These are phyloP conservation scores for Hortiboletus rubellus DNA, from an alignment of 1,284 basidiomycete species.

Conservation along the genomic window DNA sequence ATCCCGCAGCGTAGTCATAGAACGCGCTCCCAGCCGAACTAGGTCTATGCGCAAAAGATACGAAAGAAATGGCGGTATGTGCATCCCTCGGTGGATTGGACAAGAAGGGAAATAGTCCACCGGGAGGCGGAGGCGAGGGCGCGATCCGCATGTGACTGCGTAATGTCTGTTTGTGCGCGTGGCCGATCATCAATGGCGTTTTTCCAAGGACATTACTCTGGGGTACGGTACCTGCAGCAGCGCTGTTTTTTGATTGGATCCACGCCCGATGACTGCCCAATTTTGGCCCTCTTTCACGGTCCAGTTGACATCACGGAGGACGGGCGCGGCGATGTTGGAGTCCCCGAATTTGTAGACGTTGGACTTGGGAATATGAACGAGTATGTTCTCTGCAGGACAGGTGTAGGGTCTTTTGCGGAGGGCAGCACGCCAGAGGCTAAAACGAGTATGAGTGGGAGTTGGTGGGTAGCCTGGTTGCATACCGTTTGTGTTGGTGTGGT, in stretches of 20 bases:
- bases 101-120: slow-evolving; percentile 76
- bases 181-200: not conserved
- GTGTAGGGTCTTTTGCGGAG: slow-evolving; percentile 8
- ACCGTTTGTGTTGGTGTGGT: not conserved
- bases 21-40: slow-evolving; percentile 69
- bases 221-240: slow-evolving; percentile 57
- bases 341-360: slow-evolving; percentile 56
- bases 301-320: slow-evolving; percentile 60
- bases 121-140: slow-evolving; percentile 56
- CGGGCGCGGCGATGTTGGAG: slow-evolving; percentile 42
- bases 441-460: not conserved
- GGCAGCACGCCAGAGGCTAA: not conserved
- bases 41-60: slow-evolving; percentile 72
- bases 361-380: slow-evolving; percentile 46
- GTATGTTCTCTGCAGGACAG: not conserved
- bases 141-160: slow-evolving; percentile 67
- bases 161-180: slow-evolving; percentile 49
- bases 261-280: slow-evolving; percentile 72
- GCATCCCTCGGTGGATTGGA: slow-evolving; percentile 43
- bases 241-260: slow-evolving; percentile 49
- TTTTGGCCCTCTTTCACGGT: slow-evolving; percentile 58
- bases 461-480: not conserved
- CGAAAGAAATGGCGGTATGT: slow-evolving; percentile 56
- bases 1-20: slow-evolving; percentile 88
- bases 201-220: not conserved